phyloP scores from a whole-genome alignment of 1,284 basidiomycete genomes.

The Cutaneotrichosporon sp. region DNA sequence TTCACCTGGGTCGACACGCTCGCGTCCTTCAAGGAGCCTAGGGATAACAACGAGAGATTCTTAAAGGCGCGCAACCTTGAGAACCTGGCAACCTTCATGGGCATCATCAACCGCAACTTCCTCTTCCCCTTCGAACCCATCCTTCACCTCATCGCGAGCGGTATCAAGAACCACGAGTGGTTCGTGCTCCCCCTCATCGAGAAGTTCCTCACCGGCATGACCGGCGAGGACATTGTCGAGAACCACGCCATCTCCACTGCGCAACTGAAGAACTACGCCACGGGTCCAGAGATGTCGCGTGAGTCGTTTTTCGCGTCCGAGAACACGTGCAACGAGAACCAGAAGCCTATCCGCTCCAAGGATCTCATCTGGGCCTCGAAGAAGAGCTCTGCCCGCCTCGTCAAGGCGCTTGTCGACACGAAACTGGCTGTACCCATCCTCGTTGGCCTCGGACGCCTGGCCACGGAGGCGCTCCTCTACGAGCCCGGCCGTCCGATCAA shows the following conservation, averaged over 20 bases:
- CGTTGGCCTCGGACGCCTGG: conserved; percentile 82
- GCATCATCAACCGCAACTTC: conserved; percentile 86
- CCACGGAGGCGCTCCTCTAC: conserved; percentile 51
- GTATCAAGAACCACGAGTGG: conserved; percentile 77
- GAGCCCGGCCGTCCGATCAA: conserved; percentile 36
- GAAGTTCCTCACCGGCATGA: conserved; percentile 93
- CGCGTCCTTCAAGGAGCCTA: conserved; percentile 65
- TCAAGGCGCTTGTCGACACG: conserved; percentile 68
- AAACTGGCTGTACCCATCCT: conserved; percentile 77
- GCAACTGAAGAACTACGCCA: conserved; percentile 85
- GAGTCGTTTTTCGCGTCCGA: conserved; percentile 64
- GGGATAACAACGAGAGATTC: background rate
- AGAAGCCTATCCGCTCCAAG: conserved; percentile 9
- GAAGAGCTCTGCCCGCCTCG: conserved; percentile 60
- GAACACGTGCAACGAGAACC: conserved; percentile 40
- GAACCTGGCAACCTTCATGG: conserved; percentile 88
- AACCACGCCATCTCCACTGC: conserved; percentile 72
- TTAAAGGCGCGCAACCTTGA: conserved; percentile 89
- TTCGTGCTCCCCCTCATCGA: conserved; percentile 89
- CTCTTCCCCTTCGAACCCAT: conserved; percentile 77
- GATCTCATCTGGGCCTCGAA: conserved; percentile 33
- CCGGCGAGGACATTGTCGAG: conserved; percentile 86
- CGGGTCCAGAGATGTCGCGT: conserved; percentile 80
- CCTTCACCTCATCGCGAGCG: conserved; percentile 87
- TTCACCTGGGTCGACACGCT: conserved; percentile 87